Base-by-base conservation (phyloP, 2,329 filamentous ascomycete genomes). In the Trichoderma oligosporum region DNA sequence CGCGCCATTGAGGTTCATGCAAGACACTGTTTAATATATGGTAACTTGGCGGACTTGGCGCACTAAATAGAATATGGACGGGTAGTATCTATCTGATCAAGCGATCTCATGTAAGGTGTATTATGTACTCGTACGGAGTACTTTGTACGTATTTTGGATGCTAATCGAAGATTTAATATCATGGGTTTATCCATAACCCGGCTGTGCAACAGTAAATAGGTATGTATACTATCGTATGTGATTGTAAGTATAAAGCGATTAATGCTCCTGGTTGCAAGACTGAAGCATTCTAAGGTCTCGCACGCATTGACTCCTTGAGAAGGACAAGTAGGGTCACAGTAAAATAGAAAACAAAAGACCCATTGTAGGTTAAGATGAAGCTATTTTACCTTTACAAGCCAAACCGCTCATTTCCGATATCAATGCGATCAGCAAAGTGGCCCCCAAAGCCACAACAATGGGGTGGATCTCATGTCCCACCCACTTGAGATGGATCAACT, bases 341-440 rank as follows among this genome's bases (percentile, higher is more conserved):
- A n/a, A n/a, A n/a, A n/a, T n/a, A n/a, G n/a, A n/a, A n/a, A n/a
- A n/a, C n/a, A n/a, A n/a, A n/a, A n/a, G n/a, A n/a, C n/a, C 36
- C 36, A 33, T 20, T 25, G 38, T 4, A 27, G 29, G 49, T 16
- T 36, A 53, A 53, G 39, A 53, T 44, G 49, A 53, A 53, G 49
- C 38, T 36, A 53, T 53, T 44, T 44, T 44, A 53, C 45, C 31
- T 16, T 41, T 22, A 16, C 51, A n/a, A 45, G 51, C 41, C 49
- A 53, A 36, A 29, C 38, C 51, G 51, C 51, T 55, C 51, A 55
- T 55, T 38, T 55, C 51, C 51, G 51, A 39, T 39, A 25, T 55
- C 51, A 46, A 55, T 55, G 51, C 51, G 41, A 55, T 55, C 29
- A 46, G 31, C 51, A 45, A n/a, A 24, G 2, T n/a, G 20, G 2